Base-by-base conservation (phyloP, 192 early-diverging fungal genomes). In the Globomyces pollinis-pini region DNA sequence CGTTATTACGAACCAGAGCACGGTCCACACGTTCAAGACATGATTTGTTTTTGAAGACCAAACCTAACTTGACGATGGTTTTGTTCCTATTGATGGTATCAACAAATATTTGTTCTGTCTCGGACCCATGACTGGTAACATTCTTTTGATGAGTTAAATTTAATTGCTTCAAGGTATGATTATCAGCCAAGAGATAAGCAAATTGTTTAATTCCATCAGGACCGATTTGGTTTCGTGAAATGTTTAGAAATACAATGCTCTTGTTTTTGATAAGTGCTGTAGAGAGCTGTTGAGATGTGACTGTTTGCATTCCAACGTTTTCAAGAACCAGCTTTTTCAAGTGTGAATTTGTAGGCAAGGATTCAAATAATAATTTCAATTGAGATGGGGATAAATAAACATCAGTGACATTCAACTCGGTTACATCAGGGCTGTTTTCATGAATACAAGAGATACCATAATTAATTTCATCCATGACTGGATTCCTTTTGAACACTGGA, bases 81-180 rank as follows among this genome's bases (percentile, higher is more conserved):
- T 8, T 49, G 69, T 79, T 79, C 51, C 64, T 79, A n/a, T 51
- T 30, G 28, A 79, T 24, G 6, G 77, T 60, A 11, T 44, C 36
- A 12, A 72, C 69, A 51, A 79, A 69, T 1, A 49, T 54, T 50
- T 72, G 65, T 45, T 79, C 77, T 7, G 77, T 74, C 39, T 79
- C 74, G 12, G 62, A 72, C 28, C 77, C 77, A 9, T 64, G 38
- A 3, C 66, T 61, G 15, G 55, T 33, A 3, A 57, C 38, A 39
- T 49, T 26, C 28, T 66, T 65, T 60, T 79, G 77, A 47, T 76
- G 57, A 9, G 24, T 39, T 15, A 79, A 50, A 20, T 63, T 58
- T 11, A 79, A 49, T 15, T 74, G 68, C 57, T 57, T 42, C 13
- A 79, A 44, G 8, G 63, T 50, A n/a, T 32, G 8, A 63, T 79